Evolutionary conservation across 1,139 yeast genomes (phyloP), one percentile per base, ranked within the genome.

Genomic region (Suhomyces ambrosiae): DNA sequence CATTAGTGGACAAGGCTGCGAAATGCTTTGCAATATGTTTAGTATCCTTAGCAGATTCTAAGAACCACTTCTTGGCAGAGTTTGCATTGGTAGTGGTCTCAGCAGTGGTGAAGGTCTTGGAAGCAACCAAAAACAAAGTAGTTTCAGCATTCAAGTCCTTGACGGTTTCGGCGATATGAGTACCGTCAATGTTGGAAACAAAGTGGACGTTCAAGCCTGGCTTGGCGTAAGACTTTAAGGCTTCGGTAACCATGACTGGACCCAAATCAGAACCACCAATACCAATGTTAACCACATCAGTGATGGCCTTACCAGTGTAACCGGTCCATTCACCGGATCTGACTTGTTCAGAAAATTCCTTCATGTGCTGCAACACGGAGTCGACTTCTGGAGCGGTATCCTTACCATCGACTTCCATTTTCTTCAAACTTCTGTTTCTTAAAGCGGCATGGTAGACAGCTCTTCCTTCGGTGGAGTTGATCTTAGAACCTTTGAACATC

Each of bases 261-360:
- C 98, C 98, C 58, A 92, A 79, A 66, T 92, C 98, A 21, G 97
- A 89, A 52, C 98, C 98, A 61, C 98, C 98, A 61, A 92, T 92
- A 68, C 98, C 98, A 58, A 92, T 87, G 76, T 92, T 92, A 59
- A 92, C 97, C 43, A 92, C 82, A 60, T 89, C 95, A 53, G 94
- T 86, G 66, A 92, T 92, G 53, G 76, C 70, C 77, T 89, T 89
- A 53, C 97, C 97, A 50, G 97, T 82, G 78, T 86, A 92, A 63
- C 98, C 98, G 56, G 81, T 88, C 97, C 97, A 90, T 50, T 73
- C 76, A 54, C 98, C 98, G 31, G 92, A 82, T 66, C 98, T 84
- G 46, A 92, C 84, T 50, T 77, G 74, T 47, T 87, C 87, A 40
- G 95, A 81, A 72, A 92, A 92, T 65, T 90, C 96, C 74, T 86